Evolutionary conservation across 2,329 filamentous ascomycete genomes (phyloP), one percentile per base, ranked within the genome.

Genomic region (Chaetothyriales sp.): DNA sequence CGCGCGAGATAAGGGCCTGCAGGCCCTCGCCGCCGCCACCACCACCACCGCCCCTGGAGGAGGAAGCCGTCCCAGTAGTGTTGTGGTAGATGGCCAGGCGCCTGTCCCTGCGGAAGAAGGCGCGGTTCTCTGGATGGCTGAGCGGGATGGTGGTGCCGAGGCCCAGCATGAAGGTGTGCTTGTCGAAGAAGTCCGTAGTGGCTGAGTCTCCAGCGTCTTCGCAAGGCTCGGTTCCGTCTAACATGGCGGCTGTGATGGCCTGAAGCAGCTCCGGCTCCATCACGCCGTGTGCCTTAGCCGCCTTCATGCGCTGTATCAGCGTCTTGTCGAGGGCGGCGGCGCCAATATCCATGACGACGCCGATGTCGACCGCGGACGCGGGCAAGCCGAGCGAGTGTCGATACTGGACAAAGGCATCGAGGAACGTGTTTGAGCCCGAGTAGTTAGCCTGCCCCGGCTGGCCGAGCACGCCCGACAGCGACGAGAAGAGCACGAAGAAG

Each of bases 361-460:
- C 57, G 9, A 66, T 54, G 18, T 60, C 48, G 18, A 62, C 48
- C 7, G 58, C 43, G 3, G 49, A 51, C 1, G 49, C 61, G 4
- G 53, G 51, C 1, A 60, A 43, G 6, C 61, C 54, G 1, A 57
- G 60, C 1, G 50, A 57, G 18, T 53, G 50, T 9, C 65, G 56
- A 18, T 62, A 59, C 5, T 53, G 44, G 0, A 51, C 53, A 32
- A 63, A 51, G 15, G 53, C 45, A 25, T 55, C 53, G 1, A 60
- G 49, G 52, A 61, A 62, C 1, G 51, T 47, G 45, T 58, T 61
- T 0, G 53, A 59, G 5, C 60, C 55, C 0, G 55, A 46, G 49
- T 62, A 62, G 49, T 61, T 61, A n/a, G 66, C 64, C 25, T 66
- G 69, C 4, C 73, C 73, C 1, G 75, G 74, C 12, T 72, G 73